Conservation (phyloP, 192 early-diverging fungal species). For the Obelidium mucronatum region DNA sequence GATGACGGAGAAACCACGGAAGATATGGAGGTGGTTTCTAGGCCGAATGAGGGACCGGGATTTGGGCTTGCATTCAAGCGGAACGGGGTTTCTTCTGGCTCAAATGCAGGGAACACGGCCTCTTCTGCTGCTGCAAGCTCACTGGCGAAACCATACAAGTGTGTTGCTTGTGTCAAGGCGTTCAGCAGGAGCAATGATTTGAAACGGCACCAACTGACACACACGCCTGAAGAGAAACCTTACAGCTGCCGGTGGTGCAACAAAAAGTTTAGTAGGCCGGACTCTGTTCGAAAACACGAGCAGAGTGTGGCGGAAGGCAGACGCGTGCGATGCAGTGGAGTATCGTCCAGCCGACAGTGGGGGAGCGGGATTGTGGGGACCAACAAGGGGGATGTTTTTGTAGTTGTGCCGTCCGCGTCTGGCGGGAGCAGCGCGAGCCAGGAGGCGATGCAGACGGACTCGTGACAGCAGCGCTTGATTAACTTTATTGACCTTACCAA, state of each 20-base stretch:
- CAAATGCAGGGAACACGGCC: not conserved
- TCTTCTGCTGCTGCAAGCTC: not conserved
- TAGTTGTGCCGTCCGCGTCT: too few relatives aligned
- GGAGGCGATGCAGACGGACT: too few relatives aligned
- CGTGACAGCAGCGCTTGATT: too few relatives aligned
- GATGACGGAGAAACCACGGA: not conserved
- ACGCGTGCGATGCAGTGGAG: slow-evolving; percentile 25
- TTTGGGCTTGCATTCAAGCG: not conserved
- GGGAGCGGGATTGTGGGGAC: not conserved
- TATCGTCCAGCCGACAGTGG: too few relatives aligned
- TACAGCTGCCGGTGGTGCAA: slow-evolving; percentile 23
- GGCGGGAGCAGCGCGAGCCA: too few relatives aligned
- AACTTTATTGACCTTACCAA: too few relatives aligned
- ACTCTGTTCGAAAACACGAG: slow-evolving; percentile 26
- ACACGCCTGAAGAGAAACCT: slow-evolving; percentile 28
- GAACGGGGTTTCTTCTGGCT: not conserved
- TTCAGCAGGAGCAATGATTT: slow-evolving; percentile 25
- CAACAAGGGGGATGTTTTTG: too few relatives aligned
- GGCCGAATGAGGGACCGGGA: not conserved
- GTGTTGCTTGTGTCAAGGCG: not conserved
- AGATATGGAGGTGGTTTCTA: not conserved
- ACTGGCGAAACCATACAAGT: slow-evolving; percentile 11
- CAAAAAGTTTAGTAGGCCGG: slow-evolving; percentile 27
- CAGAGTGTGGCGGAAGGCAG: slow-evolving; percentile 17
- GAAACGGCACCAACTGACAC: slow-evolving; percentile 21